Base-by-base conservation (phyloP, 2,329 filamentous ascomycete species). In the Beauveria rudraprayagi region DNA sequence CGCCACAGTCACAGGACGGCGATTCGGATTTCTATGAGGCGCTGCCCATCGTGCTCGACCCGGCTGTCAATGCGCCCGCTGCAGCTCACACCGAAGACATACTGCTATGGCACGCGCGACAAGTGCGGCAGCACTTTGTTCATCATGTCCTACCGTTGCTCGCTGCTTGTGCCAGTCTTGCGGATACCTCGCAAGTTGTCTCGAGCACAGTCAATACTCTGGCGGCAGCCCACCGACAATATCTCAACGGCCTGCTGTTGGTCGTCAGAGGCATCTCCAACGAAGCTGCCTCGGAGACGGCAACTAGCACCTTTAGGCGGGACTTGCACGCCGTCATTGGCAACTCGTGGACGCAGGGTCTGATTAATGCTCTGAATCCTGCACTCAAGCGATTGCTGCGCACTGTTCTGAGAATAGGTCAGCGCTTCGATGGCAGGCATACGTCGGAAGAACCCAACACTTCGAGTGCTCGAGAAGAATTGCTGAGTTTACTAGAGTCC, bases 311-410 rank as follows among this genome's bases (percentile, higher is more conserved):
- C 61, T 88, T 90, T 67, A 77, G 76, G 17, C 75, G 80, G 54
- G 86, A 90, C 64, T 71, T 90, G 11, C 81, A 88, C 67, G 84
- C 86, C 24, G 77, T 89, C 24, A 80, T 90, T 64, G 81, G 83
- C 50, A 87, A 88, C 69, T 86, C 85, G 10, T 77, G 85, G 62
- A 81, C 80, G 3, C 75, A 75, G 43, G 75, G 78, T 4, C 75
- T 89, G 54, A 76, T 80, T 41, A 73, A 74, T 53, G 81, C 85
- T 1, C 70, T 90, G 26, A 78, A 77, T 47, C 75, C 72, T 47
- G 80, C 87, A 43, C 68, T 90, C 51, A 75, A 75, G 14, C 76
- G 78, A 56, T 75, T 83, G n/a, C 77, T 83, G n/a, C 63, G 75
- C 55, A 73, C 71, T 65, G 71, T 86, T 66, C 77, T 86, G 14